These are phyloP conservation scores for Pleurotus salmoneostramineus DNA, from an alignment of 768 basidiomycete species.

Conservation along the genomic window DNA sequence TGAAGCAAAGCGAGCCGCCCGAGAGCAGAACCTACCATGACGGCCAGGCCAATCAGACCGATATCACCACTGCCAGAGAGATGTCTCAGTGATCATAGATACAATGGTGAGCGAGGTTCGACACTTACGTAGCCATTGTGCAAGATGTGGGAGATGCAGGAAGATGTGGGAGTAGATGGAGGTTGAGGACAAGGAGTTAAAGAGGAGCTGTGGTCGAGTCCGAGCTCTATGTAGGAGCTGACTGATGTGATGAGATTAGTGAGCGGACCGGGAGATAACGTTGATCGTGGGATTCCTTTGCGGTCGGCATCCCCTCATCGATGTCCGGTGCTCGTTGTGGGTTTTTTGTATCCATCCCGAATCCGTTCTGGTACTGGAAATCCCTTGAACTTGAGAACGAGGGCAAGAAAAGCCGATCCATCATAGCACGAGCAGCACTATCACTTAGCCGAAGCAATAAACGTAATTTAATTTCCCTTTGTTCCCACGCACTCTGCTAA, in stretches of 20 bases:
- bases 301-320: not conserved
- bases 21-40: conserved; percentile 69
- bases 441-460: too few relatives aligned
- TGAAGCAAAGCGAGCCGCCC: conserved; percentile 11
- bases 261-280: conserved; percentile 19
- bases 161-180: conserved; percentile 24
- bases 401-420: not conserved
- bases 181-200: conserved; percentile 4
- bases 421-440: too few relatives aligned
- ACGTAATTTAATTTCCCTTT: too few relatives aligned
- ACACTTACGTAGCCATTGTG: conserved; percentile 50
- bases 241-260: conserved; percentile 18
- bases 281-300: conserved; percentile 11
- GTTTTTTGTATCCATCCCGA: not conserved
- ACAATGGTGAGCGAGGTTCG: conserved; percentile 15
- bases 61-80: conserved; percentile 77
- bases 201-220: conserved; percentile 2
- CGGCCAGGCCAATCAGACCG: conserved; percentile 97
- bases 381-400: not conserved
- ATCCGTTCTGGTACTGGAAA: not conserved
- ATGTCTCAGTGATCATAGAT: conserved; percentile 5
- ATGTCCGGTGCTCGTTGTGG: not conserved
- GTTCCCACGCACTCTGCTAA: too few relatives aligned
- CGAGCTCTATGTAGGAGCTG: not conserved
- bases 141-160: conserved; percentile 29